Base-by-base conservation (phyloP, 75 land plant genomes). In the Larix kaempferi region DNA sequence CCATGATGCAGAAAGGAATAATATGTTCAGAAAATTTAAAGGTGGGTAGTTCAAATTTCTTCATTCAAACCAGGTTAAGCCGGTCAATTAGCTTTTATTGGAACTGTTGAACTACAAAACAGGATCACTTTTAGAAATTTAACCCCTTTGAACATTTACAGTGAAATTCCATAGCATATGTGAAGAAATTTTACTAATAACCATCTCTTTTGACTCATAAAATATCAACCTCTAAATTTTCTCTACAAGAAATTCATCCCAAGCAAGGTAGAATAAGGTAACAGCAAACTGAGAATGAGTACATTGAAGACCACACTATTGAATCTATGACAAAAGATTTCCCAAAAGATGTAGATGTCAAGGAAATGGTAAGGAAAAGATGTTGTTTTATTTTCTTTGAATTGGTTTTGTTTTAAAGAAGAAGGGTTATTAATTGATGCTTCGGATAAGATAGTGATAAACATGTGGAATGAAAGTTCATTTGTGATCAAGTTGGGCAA, bases 101-200 rank as follows among this genome's bases (percentile, higher is more conserved):
- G 54, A 49, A 49, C 73, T 69, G 22, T 1, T 27, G 21, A 55
- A 74, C n/a, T 59, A 57, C 76, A 74, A 17, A 61, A 74, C 7
- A 69, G 10, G n/a, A 2, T 66, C 16, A 39, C 8, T 21, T 67
- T 41, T 37, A 16, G 21, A 67, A 67, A 37, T 19, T 2, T 2
- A n/a, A 6, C 19, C 13, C 21, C 22, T 41, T 21, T 35, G 8
- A 16, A 3, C 19, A 67, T 17, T 6, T 67, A 19, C 39, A n/a
- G 17, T 67, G 21, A 67, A 5, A 6, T 64, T 21, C 6, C 35
- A 35, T 66, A 16, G 21, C 10, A 26, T 61, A 37, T 37, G 52
- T 29, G 2, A 49, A 19, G 6, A n/a, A 37, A 16, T 21, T 33
- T 35, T 66, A 8, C 71, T 69, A 8, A 69, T 39, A 37, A 21